Conservation (phyloP, 2,329 filamentous ascomycete species). For the Plectosphaerella cucumerina region DNA sequence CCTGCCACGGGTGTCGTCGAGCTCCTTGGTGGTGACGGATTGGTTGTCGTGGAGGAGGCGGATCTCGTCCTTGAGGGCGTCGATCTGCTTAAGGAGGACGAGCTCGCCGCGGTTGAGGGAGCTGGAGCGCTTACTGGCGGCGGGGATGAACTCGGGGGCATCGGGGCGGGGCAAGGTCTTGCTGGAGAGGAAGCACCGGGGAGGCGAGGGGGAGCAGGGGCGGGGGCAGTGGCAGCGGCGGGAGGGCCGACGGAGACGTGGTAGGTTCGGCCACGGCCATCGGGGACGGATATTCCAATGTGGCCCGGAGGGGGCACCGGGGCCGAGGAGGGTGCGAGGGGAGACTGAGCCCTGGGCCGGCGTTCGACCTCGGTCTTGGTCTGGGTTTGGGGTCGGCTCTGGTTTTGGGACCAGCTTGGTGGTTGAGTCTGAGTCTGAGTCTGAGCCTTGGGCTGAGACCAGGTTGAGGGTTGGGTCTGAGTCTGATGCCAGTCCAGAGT, state of each 20-base stretch:
- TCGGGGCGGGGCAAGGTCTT: slow-evolving; percentile 7
- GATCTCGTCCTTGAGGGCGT: slow-evolving; percentile 10
- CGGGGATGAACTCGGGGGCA: neutral
- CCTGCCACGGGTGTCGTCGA: slow-evolving; percentile 9
- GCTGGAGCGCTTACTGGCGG: neutral
- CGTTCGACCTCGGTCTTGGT: too few species aligned
- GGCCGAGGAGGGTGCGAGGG: too few species aligned
- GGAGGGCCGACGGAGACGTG: slow-evolving; percentile 2
- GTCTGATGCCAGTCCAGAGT: too few species aligned
- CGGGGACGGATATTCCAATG: neutral
- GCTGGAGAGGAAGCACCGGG: slow-evolving; percentile 5
- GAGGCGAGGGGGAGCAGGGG: slow-evolving; percentile 5
- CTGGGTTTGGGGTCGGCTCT: too few species aligned
- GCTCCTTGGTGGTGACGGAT: slow-evolving; percentile 7
- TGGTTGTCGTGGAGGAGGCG: slow-evolving; percentile 8
- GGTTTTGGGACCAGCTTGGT: too few species aligned
- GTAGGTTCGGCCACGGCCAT: slow-evolving; percentile 1
- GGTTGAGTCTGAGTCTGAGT: too few species aligned
- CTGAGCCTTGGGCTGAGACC: too few species aligned
- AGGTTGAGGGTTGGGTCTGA: too few species aligned
- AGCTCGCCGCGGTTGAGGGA: slow-evolving; percentile 7
- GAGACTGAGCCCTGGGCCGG: too few species aligned
- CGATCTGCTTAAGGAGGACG: slow-evolving; percentile 9
- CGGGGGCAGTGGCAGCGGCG: neutral
- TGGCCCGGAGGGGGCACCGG: neutral